These are phyloP conservation scores for Quercus aquifolioides DNA, from an alignment of 306 rosid species.

Conservation along the genomic window DNA sequence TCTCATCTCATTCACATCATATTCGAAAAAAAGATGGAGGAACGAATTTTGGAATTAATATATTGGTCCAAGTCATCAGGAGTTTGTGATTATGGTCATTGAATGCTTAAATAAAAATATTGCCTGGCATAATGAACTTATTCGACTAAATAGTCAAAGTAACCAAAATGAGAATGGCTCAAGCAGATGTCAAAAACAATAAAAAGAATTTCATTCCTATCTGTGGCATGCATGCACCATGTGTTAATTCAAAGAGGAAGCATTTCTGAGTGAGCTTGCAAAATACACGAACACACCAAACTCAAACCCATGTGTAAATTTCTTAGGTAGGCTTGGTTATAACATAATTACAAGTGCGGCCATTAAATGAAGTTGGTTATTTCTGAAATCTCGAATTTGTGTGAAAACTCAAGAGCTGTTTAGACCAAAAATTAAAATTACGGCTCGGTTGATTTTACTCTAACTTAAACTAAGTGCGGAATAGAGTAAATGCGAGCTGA, in stretches of 20 bases:
- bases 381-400: neutral
- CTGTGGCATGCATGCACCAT: neutral
- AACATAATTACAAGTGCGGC: neutral
- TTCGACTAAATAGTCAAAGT: neutral
- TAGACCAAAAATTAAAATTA: too few species aligned
- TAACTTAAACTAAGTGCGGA: too few species aligned
- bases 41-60: neutral
- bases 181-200: neutral
- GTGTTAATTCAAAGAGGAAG: neutral
- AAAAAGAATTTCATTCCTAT: neutral
- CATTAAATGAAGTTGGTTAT: neutral
- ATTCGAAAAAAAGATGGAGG: slow-evolving; percentile 16
- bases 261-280: neutral
- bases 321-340: neutral
- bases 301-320: neutral
- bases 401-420: too few species aligned
- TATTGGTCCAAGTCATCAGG: neutral
- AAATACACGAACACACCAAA: neutral
- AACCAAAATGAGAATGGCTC: neutral
- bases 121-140: neutral
- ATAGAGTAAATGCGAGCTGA: too few species aligned
- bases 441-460: too few species aligned
- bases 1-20: slow-evolving; percentile 1
- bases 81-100: neutral
- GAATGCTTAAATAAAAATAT: neutral